These are phyloP conservation scores for Syzygium grande DNA, from an alignment of 345 rosid genomes.

Conservation along the genomic window DNA sequence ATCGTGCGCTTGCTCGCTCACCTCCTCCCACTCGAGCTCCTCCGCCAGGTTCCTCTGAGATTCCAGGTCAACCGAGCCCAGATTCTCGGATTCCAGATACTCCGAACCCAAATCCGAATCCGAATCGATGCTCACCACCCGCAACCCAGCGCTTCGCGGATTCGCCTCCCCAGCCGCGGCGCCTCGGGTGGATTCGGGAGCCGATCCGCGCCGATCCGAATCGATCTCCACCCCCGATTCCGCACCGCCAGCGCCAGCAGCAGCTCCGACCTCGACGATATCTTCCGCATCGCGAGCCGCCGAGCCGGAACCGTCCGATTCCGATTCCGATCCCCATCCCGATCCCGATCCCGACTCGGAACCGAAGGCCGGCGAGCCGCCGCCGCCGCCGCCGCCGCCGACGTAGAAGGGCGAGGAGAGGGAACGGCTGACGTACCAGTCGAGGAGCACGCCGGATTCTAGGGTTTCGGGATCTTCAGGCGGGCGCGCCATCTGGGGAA, in stretches of 20 bases:
- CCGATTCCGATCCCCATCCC: neutral
- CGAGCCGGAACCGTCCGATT: neutral
- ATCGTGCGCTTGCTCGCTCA: slow-evolving; percentile 9
- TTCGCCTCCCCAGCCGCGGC: neutral
- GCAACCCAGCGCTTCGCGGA: slow-evolving; percentile 21
- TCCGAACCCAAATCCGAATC: slow-evolving; percentile 47
- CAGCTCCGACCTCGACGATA: neutral
- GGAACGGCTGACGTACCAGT: neutral
- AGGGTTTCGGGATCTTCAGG: neutral
- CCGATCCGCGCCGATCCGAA: neutral
- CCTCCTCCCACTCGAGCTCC: slow-evolving; percentile 35
- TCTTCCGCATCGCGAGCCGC: neutral
- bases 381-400: neutral
- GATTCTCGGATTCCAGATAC: slow-evolving; percentile 8
- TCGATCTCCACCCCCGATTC: neutral
- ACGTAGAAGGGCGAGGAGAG: neutral
- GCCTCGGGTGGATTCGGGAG: neutral
- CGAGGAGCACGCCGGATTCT: slow-evolving; percentile 1
- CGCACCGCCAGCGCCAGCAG: neutral
- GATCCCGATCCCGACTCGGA: neutral
- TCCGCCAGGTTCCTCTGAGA: slow-evolving; percentile 9
- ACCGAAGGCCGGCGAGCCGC: neutral
- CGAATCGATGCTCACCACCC: slow-evolving; percentile 35
- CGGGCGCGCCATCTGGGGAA: neutral
- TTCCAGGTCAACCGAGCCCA: slow-evolving; percentile 7